Base-by-base conservation (phyloP, 192 early-diverging fungal genomes). In the Phycomyces blakesleeanus region DNA sequence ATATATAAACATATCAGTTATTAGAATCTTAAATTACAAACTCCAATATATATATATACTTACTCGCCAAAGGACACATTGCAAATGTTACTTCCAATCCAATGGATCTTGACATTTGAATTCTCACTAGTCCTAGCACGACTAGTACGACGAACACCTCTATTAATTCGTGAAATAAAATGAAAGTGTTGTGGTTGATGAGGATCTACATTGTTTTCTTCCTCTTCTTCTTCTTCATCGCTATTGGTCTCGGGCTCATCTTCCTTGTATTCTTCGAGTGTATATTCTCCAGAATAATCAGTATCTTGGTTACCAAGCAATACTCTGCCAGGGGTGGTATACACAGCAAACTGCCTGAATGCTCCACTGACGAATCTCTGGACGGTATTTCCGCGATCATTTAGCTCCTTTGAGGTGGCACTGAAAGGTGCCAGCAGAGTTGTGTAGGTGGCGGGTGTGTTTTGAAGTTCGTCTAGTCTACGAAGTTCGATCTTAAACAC, bases 31-130 rank as follows among this genome's bases (percentile, higher is more conserved):
- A n/a, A n/a, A 6, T 14, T 41, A 6, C 40, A 6, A 47, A 47
- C 11, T 6, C 12, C 18, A 47, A 47, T 47, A 47, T n/a, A 47
- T n/a, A 18, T 6, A 47, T 2, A 47, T 18, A 63, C 61, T 53
- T 54, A 53, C 61, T 68, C 66, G 22, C 66, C 66, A 68, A 68
- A 68, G 16, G 66, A 56, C 2, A 68, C 54, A 47, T 62, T 68
- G 34, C 66, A 61, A 14, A 68, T 25, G 44, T 7, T 34, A 7
- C 29, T 7, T 34, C 29, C 29, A 34, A 34, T 34, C 29, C 29
- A 34, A 7, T 34, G 29, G 7, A 34, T 34, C 29, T 34, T 34
- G 29, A 34, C 29, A 34, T 2, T 34, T 34, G 29, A 34, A 2
- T 7, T 34, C 29, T 7, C 29, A 34, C 7, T 7, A 34, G 29